Percentiles rank a stretch among this genome's conserved stretches.
phyloP scores from a whole-genome alignment of 371 early-diverging fungal genomes.

The Mortierella polycephala region DNA sequence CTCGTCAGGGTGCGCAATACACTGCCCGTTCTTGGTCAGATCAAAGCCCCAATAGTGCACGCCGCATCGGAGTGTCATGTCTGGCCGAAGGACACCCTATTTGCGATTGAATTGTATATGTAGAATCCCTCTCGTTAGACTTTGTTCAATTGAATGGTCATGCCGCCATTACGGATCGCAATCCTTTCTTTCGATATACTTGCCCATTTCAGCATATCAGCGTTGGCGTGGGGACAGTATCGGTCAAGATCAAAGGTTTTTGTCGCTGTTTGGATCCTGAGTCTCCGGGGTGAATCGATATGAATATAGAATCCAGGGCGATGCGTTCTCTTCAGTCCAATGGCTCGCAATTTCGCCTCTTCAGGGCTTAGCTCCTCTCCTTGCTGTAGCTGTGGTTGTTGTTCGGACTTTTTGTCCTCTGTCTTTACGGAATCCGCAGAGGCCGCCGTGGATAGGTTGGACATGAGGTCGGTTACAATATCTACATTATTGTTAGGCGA shows the following conservation, averaged over 20 bases:
- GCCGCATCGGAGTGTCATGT: constrained; percentile 46
- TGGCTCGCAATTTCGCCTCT: constrained; percentile 29
- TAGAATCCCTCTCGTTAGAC: too few relatives aligned
- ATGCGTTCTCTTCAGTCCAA: constrained; percentile 49
- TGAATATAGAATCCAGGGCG: constrained; percentile 52
- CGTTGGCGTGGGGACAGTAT: constrained; percentile 52
- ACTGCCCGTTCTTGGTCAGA: constrained; percentile 47
- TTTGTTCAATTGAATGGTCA: too few relatives aligned
- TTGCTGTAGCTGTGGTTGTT: neutral
- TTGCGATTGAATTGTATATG: too few relatives aligned
- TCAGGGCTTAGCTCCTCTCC: constrained; percentile 46
- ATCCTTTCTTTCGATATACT: neutral
- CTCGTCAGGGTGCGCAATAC: constrained; percentile 53
- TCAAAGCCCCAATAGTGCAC: constrained; percentile 55
- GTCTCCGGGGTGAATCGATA: constrained; percentile 30
- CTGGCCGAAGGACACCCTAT: constrained; percentile 44
- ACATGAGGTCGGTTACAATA: constrained; percentile 4
- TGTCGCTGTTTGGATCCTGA: constrained; percentile 42
- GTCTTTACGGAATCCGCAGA: constrained; percentile 2
- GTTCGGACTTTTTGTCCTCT: neutral
- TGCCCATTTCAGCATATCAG: constrained; percentile 54
- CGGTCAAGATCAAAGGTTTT: constrained; percentile 51
- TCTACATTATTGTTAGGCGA: constrained; percentile 1
- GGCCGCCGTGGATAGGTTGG: constrained; percentile 11
- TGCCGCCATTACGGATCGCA: too few relatives aligned